Conservation (phyloP, 1,284 basidiomycete species). For the Caloboletus firmus region DNA sequence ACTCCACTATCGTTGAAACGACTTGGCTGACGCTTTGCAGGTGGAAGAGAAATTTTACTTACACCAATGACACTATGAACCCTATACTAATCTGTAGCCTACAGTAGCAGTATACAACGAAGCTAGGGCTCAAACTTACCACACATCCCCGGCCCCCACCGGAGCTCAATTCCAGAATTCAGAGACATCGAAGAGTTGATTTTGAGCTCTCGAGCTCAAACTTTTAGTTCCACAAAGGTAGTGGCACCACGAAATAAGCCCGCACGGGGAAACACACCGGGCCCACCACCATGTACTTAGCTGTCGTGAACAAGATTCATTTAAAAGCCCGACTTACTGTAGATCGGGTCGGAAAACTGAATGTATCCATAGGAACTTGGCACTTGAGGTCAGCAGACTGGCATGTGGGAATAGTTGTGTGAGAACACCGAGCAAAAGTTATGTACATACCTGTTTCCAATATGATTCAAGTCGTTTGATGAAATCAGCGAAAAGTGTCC, state of each 20-base stretch:
- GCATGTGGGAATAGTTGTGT: too few relatives aligned
- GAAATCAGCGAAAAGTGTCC: too few relatives aligned
- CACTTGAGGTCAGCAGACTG: not conserved
- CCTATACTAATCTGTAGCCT: not conserved
- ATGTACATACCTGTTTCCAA: too few relatives aligned
- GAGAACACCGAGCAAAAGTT: too few relatives aligned
- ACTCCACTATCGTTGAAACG: not conserved
- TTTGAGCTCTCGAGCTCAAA: not conserved
- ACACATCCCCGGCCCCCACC: conserved; percentile 2
- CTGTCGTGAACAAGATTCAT: not conserved
- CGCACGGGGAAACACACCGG: not conserved
- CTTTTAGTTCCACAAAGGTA: not conserved
- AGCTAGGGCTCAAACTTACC: conserved; percentile 7
- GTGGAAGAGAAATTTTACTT: not conserved
- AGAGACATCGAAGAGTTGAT: not conserved
- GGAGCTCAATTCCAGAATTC: not conserved
- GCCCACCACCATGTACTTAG: not conserved
- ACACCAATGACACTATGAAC: conserved; percentile 5
- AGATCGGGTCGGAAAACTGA: not conserved
- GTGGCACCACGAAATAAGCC: not conserved
- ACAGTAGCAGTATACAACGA: not conserved
- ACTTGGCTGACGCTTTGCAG: too few relatives aligned
- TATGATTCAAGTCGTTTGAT: too few relatives aligned
- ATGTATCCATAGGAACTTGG: not conserved
- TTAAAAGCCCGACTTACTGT: conserved; percentile 1